Percentiles rank a stretch among this genome's conserved stretches.
These are phyloP conservation scores for Chlamydomonas schloesseri DNA, from an alignment of 139 green algal species.

Conservation along the genomic window DNA sequence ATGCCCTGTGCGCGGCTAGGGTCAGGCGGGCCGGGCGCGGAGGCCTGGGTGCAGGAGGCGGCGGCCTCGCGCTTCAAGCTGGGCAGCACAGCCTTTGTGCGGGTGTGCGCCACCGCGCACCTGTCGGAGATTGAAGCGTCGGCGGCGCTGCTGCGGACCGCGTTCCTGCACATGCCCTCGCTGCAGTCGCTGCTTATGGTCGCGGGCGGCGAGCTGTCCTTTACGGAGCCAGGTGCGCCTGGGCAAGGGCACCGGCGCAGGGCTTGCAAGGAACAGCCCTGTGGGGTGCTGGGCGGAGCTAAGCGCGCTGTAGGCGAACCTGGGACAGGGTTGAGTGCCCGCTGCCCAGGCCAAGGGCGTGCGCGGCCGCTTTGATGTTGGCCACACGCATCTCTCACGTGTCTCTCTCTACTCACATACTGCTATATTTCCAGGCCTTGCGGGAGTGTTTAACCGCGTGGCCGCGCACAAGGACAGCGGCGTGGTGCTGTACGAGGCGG, in stretches of 20 bases:
- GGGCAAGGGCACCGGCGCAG: too few species aligned
- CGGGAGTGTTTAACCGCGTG: slow-evolving; percentile 20
- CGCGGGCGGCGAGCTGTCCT: slow-evolving; percentile 37
- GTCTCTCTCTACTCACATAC: too few species aligned
- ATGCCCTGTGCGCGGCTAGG: slow-evolving; percentile 6
- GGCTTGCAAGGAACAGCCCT: too few species aligned
- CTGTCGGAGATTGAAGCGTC: slow-evolving; percentile 43
- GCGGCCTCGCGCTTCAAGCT: slow-evolving; percentile 18
- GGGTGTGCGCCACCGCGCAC: background rate
- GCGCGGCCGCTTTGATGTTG: background rate
- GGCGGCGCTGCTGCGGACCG: slow-evolving; percentile 40
- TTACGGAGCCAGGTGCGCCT: slow-evolving; percentile 33
- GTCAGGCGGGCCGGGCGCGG: background rate
- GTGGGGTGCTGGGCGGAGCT: too few species aligned
- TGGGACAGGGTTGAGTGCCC: too few species aligned
- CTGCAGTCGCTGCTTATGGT: slow-evolving; percentile 52
- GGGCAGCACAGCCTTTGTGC: slow-evolving; percentile 39
- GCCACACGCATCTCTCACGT: too few species aligned
- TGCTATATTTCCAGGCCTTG: too few species aligned
- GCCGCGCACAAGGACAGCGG: background rate
- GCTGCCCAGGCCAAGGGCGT: too few species aligned
- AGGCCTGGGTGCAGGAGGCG: slow-evolving; percentile 1
- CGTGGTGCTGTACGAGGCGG: slow-evolving; percentile 37
- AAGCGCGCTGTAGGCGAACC: too few species aligned
- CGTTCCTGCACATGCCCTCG: slow-evolving; percentile 30